phyloP scores from a whole-genome alignment of 2,329 filamentous ascomycete genomes.

The Aureobasidium sp. region DNA sequence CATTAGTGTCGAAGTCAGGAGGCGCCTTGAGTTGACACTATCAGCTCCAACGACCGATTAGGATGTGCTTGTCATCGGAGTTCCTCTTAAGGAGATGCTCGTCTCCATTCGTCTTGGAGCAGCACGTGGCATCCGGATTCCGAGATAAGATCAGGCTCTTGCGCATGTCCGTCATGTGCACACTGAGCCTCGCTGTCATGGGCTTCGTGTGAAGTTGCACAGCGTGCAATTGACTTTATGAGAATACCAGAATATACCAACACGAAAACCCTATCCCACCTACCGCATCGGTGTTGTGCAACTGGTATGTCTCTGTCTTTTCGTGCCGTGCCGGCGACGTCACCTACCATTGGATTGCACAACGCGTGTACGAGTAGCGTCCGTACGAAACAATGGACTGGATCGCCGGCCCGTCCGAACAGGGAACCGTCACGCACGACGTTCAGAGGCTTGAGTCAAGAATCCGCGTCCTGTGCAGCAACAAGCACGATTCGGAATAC shows the following conservation, averaged over 20 bases:
- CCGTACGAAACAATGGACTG: background rate
- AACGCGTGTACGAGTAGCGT: background rate
- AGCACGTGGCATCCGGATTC: background rate
- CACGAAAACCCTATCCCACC: background rate
- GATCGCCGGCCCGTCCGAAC: conserved; percentile 3
- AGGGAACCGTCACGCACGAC: background rate
- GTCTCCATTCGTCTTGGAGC: background rate
- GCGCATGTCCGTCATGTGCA: conserved; percentile 5
- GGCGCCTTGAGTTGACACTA: background rate
- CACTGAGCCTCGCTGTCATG: background rate
- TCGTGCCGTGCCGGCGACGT: conserved; percentile 12
- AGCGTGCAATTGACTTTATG: background rate
- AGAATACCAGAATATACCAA: background rate
- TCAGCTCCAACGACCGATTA: background rate
- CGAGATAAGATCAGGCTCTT: conserved; percentile 1
- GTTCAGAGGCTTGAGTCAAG: background rate
- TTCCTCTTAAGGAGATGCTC: background rate
- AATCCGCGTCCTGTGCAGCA: background rate
- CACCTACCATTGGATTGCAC: background rate
- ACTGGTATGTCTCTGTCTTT: background rate
- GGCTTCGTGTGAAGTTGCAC: conserved; percentile 7
- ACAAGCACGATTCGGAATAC: background rate
- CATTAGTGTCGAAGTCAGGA: background rate
- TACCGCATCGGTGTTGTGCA: background rate
- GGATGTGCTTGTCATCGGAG: background rate